Evolutionary conservation across 208 protist genomes (phyloP).

Genomic region (Acanthamoeba divionensis): DNA sequence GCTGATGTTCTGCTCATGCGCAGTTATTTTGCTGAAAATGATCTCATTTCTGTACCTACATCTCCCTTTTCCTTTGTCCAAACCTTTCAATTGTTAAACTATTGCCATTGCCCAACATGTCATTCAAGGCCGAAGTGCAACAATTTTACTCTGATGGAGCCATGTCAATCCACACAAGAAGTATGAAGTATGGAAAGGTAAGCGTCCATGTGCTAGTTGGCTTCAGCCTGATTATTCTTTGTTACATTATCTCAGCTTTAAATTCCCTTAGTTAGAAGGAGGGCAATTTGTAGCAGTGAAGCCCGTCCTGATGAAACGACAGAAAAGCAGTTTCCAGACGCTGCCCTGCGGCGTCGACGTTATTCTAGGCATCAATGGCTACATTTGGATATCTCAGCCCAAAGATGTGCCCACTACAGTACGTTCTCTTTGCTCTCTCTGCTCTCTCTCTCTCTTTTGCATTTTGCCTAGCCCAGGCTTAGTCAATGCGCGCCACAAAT

Average conservation of each 20-base stretch:
- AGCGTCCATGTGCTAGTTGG: not conserved
- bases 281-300: constrained; percentile 67
- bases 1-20: constrained; percentile 94
- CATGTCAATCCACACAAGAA: constrained; percentile 90
- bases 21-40: constrained; percentile 92
- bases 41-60: constrained; percentile 74
- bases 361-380: constrained; percentile 82
- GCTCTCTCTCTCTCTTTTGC: not conserved
- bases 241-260: not conserved
- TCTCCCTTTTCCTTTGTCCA: not conserved
- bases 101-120: too few species aligned
- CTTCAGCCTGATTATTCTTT: not conserved
- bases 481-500: not conserved
- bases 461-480: not conserved
- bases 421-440: not conserved
- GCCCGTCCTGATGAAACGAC: constrained; percentile 69
- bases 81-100: too few species aligned
- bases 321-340: constrained; percentile 76
- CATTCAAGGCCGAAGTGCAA: constrained; percentile 96
- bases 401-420: constrained; percentile 30
- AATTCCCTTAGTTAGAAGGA: not conserved
- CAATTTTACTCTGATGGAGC: constrained; percentile 88
- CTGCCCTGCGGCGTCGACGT: constrained; percentile 78
- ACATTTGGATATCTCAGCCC: constrained; percentile 65
- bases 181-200: constrained; percentile 79